A percentile compares a stretch with the other conserved stretches of the same genome.
Evolutionary conservation across 192 early-diverging fungal species (phyloP).

Genomic region (Backusella psychrophila): DNA sequence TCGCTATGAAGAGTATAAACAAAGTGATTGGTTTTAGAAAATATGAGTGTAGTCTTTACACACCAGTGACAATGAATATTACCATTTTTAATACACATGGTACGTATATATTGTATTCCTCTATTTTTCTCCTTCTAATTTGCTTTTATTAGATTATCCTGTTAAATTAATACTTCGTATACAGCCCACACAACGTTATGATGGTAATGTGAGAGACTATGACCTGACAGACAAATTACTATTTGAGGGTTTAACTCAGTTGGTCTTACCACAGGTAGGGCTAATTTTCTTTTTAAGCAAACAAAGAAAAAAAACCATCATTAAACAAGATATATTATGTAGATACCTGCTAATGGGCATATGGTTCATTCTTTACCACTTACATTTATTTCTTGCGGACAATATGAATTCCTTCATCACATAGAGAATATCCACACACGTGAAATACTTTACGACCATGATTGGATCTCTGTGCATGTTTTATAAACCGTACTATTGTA

Average conservation of each 20-base stretch:
- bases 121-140: neutral
- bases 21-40: constrained; percentile 19
- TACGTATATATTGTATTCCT: constrained; percentile 10
- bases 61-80: constrained; percentile 47
- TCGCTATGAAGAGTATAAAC: constrained; percentile 21
- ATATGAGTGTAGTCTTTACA: constrained; percentile 46
- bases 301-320: neutral
- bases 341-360: constrained; percentile 48
- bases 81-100: constrained; percentile 50
- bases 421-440: constrained; percentile 53
- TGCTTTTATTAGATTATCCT: constrained; percentile 10
- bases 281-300: neutral
- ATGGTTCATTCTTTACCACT: constrained; percentile 45
- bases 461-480: constrained; percentile 33
- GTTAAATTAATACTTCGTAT: constrained; percentile 49
- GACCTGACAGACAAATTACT: constrained; percentile 46
- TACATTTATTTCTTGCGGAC: constrained; percentile 52
- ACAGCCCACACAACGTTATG: constrained; percentile 51
- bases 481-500: neutral
- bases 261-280: constrained; percentile 50
- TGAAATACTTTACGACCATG: constrained; percentile 49
- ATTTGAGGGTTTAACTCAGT: constrained; percentile 52
- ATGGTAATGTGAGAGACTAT: constrained; percentile 50
- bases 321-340: neutral
- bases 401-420: constrained; percentile 54